These are phyloP conservation scores for Leccinum variicolor DNA, from an alignment of 768 basidiomycete genomes.

Conservation along the genomic window DNA sequence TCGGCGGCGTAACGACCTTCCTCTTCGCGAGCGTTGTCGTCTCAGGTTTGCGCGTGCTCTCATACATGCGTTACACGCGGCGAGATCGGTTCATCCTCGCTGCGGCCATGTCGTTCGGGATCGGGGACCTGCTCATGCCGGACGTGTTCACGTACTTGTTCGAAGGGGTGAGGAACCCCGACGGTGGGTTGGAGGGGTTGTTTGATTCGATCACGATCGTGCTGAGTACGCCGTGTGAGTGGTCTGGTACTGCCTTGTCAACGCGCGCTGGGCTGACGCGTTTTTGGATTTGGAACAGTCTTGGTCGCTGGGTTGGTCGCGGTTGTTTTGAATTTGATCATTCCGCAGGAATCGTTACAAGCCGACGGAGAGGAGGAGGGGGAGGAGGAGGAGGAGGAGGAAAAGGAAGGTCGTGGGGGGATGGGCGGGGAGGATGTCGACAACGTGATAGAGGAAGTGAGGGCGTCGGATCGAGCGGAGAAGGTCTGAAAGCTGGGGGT, in stretches of 20 bases:
- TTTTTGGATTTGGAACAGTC: slow-evolving; percentile 33
- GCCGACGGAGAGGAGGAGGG: slow-evolving; percentile 20
- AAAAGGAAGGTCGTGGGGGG: neutral
- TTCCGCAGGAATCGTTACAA: slow-evolving; percentile 38
- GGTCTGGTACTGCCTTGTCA: neutral
- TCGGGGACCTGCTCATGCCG: slow-evolving; percentile 69
- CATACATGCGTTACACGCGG: slow-evolving; percentile 55
- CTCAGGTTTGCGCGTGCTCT: slow-evolving; percentile 48
- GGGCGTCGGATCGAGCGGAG: slow-evolving; percentile 3
- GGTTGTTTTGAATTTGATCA: slow-evolving; percentile 52
- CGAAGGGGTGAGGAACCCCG: slow-evolving; percentile 52
- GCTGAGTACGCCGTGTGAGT: slow-evolving; percentile 76
- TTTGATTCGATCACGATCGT: slow-evolving; percentile 79
- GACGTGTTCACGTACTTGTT: slow-evolving; percentile 68
- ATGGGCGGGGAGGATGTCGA: slow-evolving; percentile 6
- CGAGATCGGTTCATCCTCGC: slow-evolving; percentile 69
- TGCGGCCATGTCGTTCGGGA: slow-evolving; percentile 63
- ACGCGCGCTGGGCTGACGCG: neutral
- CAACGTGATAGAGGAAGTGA: slow-evolving; percentile 25
- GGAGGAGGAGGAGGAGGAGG: slow-evolving; percentile 13
- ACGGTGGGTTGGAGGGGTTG: slow-evolving; percentile 58
- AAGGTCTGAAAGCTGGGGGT: neutral
- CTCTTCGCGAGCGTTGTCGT: slow-evolving; percentile 73
- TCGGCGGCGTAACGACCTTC: slow-evolving; percentile 87
- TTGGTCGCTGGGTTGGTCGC: slow-evolving; percentile 57